Evolutionary conservation across 2,329 filamentous ascomycete species (phyloP).

Genomic region (Incumbomyces delicatus): DNA sequence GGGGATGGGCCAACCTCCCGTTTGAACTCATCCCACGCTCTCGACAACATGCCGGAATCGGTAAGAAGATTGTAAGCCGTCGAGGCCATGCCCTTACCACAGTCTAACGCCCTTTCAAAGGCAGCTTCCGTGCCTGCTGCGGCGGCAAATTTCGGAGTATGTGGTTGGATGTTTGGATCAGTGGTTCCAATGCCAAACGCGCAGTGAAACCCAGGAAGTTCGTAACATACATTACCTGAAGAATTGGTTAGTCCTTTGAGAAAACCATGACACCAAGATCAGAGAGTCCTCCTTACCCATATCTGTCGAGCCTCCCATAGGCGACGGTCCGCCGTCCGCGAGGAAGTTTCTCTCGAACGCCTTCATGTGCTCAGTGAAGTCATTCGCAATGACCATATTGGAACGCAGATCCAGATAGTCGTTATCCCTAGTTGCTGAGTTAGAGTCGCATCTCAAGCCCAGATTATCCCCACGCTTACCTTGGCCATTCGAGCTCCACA

Average conservation of each 20-base stretch:
- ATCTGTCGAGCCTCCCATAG: conserved; percentile 38
- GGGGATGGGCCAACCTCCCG: too few relatives aligned
- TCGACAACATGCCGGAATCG: not conserved
- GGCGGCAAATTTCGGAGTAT: conserved; percentile 36
- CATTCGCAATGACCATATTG: conserved; percentile 37
- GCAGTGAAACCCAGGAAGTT: conserved; percentile 40
- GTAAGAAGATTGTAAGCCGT: conserved; percentile 6
- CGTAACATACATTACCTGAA: conserved; percentile 36
- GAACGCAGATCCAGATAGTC: conserved; percentile 38
- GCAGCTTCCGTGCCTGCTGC: conserved; percentile 33
- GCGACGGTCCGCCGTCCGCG: conserved; percentile 27
- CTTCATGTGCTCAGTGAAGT: conserved; percentile 38
- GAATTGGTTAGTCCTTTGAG: not conserved
- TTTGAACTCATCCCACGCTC: too few relatives aligned
- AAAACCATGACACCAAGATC: not conserved
- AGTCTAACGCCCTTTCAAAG: conserved; percentile 23
- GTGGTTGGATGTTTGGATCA: conserved; percentile 27
- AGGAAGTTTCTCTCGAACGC: conserved; percentile 29
- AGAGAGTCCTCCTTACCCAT: conserved; percentile 29
- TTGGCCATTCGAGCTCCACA: conserved; percentile 8
- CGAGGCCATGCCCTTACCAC: conserved; percentile 7
- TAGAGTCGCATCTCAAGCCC: conserved; percentile 14
- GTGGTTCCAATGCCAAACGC: conserved; percentile 36
- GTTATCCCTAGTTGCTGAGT: conserved; percentile 13
- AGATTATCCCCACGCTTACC: too few relatives aligned